Evolutionary conservation across 768 basidiomycete genomes (phyloP), one percentile per base, ranked within the genome.

Genomic region (Kondoa subrosea): DNA sequence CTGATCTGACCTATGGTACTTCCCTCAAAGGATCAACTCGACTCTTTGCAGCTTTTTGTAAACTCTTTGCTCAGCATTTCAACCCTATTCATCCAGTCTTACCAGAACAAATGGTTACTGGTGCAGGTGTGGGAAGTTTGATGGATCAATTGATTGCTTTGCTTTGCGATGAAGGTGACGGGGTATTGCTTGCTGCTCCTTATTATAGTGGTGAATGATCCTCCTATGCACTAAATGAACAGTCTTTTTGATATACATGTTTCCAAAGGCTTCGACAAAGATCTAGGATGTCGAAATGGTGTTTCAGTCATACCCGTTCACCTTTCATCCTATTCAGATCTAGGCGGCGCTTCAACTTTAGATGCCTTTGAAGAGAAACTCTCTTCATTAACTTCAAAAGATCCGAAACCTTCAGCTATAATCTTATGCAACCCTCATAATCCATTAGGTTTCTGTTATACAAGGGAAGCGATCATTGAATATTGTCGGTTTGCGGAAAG

Each of bases 401-500:
- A 67, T 31, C 58, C 66, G 16, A 33, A n/a, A 65, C 31, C 70
- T 50, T 17, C 68, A 14, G 72, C 70, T 1, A 27, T 74, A 4
- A 70, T 74, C 56, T 17, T 74, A 1, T 71, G 70, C 66, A 74
- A 74, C 67, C 74, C 74, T 3, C 65, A 73, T 63, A 74, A 74
- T 34, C 74, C 74, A 8, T 68, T 72, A 1, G 72, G 74, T 12
- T 74, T 73, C 71, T 71, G 70, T 63, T 73, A 73, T 32, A 66
- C 71, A 12, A 64, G 68, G 25, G 72, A 73, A 27, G 68, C 71
- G 2, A 69, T 74, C 17, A 25, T 72, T 21, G 74, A 64, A 1
- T 73, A 73, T 57, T 69, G 67, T 34, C 57, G 60, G 2, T 73
- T 74, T 50, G 70, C 67, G 25, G 71, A 74, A 67, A 71, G 70